Conservation (phyloP, 805 yeast genomes). For the Saccharomyces paradoxus region DNA sequence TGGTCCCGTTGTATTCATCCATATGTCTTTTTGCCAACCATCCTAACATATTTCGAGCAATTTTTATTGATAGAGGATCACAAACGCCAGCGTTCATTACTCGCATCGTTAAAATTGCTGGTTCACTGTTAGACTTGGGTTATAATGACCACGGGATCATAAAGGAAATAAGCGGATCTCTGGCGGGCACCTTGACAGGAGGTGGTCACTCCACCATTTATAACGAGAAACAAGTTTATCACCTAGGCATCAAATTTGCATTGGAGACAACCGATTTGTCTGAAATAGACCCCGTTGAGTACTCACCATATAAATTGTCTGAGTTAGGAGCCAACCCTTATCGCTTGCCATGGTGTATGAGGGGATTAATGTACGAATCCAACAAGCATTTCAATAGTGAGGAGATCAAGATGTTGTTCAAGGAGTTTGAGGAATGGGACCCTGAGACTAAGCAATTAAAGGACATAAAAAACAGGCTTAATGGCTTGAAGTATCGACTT, state of each 20-base stretch:
- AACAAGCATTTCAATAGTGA: constrained; percentile 43
- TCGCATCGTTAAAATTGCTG: constrained; percentile 62
- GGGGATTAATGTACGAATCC: constrained; percentile 70
- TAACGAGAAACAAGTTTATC: constrained; percentile 78
- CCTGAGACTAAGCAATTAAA: constrained; percentile 77
- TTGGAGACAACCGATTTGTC: constrained; percentile 62
- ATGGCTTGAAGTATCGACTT: constrained; percentile 37
- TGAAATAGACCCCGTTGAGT: constrained; percentile 32
- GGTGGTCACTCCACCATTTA: constrained; percentile 91
- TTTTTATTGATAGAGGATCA: constrained; percentile 77
- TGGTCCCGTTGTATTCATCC: constrained; percentile 88
- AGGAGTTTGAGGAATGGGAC: constrained; percentile 75
- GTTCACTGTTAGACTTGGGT: constrained; percentile 69
- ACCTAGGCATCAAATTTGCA: constrained; percentile 64
- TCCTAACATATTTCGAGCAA: constrained; percentile 84
- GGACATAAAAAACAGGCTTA: constrained; percentile 73
- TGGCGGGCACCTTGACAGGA: constrained; percentile 89
- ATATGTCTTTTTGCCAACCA: constrained; percentile 74
- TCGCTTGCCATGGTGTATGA: constrained; percentile 84
- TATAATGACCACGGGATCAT: constrained; percentile 78
- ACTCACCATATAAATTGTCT: constrained; percentile 48
- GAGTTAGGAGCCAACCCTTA: constrained; percentile 72
- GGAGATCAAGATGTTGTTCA: constrained; percentile 53
- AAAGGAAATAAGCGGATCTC: constrained; percentile 67
- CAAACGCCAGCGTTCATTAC: constrained; percentile 74